These are phyloP conservation scores for Phialophora macrospora DNA, from an alignment of 2,329 filamentous ascomycete species.

Conservation along the genomic window DNA sequence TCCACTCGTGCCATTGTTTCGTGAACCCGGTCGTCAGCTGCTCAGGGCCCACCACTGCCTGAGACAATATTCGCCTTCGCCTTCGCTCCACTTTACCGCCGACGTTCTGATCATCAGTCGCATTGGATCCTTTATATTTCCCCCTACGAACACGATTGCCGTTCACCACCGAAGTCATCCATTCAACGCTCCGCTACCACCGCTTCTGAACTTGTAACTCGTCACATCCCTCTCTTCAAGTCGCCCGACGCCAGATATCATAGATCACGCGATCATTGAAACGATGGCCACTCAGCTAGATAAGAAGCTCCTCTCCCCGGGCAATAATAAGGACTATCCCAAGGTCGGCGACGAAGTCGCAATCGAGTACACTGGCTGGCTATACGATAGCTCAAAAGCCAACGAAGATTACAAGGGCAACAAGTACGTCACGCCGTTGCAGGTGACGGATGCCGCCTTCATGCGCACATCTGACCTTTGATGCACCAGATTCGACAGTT, in stretches of 20 bases:
- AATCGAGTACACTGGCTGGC: slow-evolving; percentile 90
- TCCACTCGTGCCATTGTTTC: neutral
- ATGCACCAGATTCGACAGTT: slow-evolving; percentile 79
- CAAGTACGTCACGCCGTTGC: slow-evolving; percentile 62
- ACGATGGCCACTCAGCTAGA: slow-evolving; percentile 51
- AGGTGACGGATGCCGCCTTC: neutral
- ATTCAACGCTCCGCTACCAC: neutral
- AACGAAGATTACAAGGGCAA: slow-evolving; percentile 55
- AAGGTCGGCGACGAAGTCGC: slow-evolving; percentile 71
- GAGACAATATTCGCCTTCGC: neutral
- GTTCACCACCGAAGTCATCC: neutral
- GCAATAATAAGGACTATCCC: slow-evolving; percentile 66
- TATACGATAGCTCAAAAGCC: slow-evolving; percentile 67
- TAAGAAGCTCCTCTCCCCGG: slow-evolving; percentile 67
- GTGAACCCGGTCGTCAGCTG: neutral
- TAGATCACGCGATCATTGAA: neutral
- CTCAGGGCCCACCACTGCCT: slow-evolving; percentile 8
- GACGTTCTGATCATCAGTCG: neutral
- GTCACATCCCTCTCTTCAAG: neutral
- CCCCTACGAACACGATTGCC: neutral
- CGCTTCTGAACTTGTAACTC: neutral
- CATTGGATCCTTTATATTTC: neutral
- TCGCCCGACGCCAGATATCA: neutral
- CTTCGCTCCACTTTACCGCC: slow-evolving; percentile 4
- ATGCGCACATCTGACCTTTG: slow-evolving; percentile 10